phyloP scores from a whole-genome alignment of 192 early-diverging fungal genomes.

The Spizellomyces sp. region DNA sequence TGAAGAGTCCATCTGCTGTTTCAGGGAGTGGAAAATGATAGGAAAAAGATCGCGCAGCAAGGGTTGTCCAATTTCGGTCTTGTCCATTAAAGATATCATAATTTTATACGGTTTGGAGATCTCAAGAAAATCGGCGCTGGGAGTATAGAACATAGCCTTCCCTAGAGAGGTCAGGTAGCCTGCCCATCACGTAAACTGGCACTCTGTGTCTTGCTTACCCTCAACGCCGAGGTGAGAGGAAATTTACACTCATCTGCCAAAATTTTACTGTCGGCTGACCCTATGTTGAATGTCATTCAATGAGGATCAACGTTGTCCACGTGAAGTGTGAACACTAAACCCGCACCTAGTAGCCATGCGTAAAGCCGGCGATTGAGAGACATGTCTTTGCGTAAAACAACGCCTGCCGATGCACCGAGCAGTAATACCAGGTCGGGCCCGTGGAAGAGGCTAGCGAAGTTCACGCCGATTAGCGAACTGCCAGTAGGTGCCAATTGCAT shows the following conservation, averaged over 20 bases:
- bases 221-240: too few species aligned
- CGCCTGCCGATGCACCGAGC: constrained; percentile 67
- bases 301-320: neutral
- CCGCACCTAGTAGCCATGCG: constrained; percentile 70
- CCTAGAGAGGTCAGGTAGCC: neutral
- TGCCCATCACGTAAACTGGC: too few species aligned
- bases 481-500: neutral
- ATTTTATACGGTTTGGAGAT: constrained; percentile 74
- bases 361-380: constrained; percentile 91
- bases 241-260: too few species aligned
- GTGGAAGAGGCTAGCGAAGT: constrained; percentile 47
- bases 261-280: too few species aligned
- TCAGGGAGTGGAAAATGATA: constrained; percentile 70
- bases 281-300: neutral
- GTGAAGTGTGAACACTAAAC: neutral
- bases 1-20: constrained; percentile 26
- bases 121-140: constrained; percentile 37
- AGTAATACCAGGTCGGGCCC: constrained; percentile 69
- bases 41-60: constrained; percentile 73
- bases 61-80: constrained; percentile 77
- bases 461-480: constrained; percentile 4
- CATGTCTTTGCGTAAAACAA: constrained; percentile 90
- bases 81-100: constrained; percentile 84
- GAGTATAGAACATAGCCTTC: constrained; percentile 53
- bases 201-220: too few species aligned